Conservation (phyloP, 768 basidiomycete genomes). For the Boletus huronensis region DNA sequence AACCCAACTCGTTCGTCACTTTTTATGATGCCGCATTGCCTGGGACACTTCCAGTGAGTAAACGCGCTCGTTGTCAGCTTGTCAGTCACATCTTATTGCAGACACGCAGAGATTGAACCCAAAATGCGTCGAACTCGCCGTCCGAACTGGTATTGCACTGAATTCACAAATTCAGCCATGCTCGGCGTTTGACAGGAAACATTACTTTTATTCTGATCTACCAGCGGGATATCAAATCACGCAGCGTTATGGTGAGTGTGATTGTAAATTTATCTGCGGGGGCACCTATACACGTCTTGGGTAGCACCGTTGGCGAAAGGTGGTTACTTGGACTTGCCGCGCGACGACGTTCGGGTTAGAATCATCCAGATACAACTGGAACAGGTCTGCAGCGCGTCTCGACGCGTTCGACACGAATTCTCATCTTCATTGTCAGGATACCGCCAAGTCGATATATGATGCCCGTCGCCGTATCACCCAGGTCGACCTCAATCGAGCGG, state of each 20-base stretch:
- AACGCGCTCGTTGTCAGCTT: not conserved
- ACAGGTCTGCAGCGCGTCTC: slow-evolving; percentile 53
- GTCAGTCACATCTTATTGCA: not conserved
- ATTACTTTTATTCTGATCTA: slow-evolving; percentile 96
- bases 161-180: slow-evolving; percentile 56
- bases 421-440: slow-evolving; percentile 57
- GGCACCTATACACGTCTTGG: not conserved
- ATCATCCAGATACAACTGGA: slow-evolving; percentile 95
- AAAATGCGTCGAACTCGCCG: slow-evolving; percentile 71
- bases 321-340: slow-evolving; percentile 53
- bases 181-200: slow-evolving; percentile 93
- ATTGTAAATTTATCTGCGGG: too few species aligned
- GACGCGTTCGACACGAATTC: not conserved
- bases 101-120: slow-evolving; percentile 44
- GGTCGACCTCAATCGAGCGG: slow-evolving; percentile 90
- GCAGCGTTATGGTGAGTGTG: slow-evolving; percentile 75
- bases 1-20: slow-evolving; percentile 72
- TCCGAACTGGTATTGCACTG: slow-evolving; percentile 80
- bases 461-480: slow-evolving; percentile 47
- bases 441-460: slow-evolving; percentile 76
- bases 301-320: slow-evolving; percentile 75
- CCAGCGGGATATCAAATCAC: slow-evolving; percentile 97
- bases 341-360: slow-evolving; percentile 49
- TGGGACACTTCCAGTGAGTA: slow-evolving; percentile 83
- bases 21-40: slow-evolving; percentile 88